Conservation (phyloP, 2,329 filamentous ascomycete genomes). For the Cladorrhinum sp. region DNA sequence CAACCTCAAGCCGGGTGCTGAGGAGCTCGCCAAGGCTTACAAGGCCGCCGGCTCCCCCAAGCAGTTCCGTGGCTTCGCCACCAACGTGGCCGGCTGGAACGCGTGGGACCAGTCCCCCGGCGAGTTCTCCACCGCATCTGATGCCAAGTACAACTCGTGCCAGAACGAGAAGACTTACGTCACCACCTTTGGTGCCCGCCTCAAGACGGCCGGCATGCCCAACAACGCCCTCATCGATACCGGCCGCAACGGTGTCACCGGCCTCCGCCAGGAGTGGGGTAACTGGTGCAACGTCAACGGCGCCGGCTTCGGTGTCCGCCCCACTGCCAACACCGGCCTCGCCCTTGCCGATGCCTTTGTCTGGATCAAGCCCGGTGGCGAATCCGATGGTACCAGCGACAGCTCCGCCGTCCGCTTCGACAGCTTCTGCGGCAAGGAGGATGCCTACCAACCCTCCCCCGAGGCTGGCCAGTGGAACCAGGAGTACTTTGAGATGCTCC, state of each 20-base stretch:
- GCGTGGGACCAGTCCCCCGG: constrained; percentile 37
- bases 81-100: constrained; percentile 43
- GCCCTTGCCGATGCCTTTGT: constrained; percentile 60
- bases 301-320: constrained; percentile 58
- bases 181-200: constrained; percentile 38
- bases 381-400: constrained; percentile 45
- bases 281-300: constrained; percentile 53
- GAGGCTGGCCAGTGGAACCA: constrained; percentile 66
- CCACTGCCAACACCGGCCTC: constrained; percentile 55
- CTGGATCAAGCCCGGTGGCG: constrained; percentile 63
- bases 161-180: constrained; percentile 45
- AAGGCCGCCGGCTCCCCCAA: constrained; percentile 37
- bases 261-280: constrained; percentile 44
- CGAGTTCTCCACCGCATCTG: constrained; percentile 41
- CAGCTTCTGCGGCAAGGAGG: constrained; percentile 38
- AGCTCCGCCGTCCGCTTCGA: constrained; percentile 35
- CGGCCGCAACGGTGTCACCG: constrained; percentile 40
- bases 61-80: constrained; percentile 39
- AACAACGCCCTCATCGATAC: constrained; percentile 44
- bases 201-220: constrained; percentile 39
- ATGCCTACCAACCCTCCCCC: constrained; percentile 40
- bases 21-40: constrained; percentile 40
- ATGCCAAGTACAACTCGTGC: constrained; percentile 41
- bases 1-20: constrained; percentile 45
- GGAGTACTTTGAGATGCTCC: constrained; percentile 56